Evolutionary conservation across 176 grass and related monocot genomes (phyloP).

Genomic region (Zoysia japonica): DNA sequence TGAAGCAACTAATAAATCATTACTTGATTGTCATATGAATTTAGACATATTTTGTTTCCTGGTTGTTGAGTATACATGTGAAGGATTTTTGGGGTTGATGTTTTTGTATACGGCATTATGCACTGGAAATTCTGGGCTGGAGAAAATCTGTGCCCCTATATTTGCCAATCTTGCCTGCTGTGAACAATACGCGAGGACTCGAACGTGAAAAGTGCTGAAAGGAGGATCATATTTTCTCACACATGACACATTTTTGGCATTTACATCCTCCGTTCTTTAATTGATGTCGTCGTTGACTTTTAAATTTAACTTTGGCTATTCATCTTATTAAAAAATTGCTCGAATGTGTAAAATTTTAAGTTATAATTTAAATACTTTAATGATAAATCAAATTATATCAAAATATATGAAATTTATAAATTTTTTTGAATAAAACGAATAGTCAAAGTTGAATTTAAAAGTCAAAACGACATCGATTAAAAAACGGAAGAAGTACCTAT

Average conservation of each 20-base stretch:
- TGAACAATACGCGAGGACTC: constrained; percentile 1
- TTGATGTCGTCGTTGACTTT: too few relatives aligned
- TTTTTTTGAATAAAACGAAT: too few relatives aligned
- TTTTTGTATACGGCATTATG: neutral
- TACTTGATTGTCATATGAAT: constrained; percentile 30
- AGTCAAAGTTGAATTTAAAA: too few relatives aligned
- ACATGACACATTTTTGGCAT: neutral
- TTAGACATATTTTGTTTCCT: constrained; percentile 9
- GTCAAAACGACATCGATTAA: too few relatives aligned
- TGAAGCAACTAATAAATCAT: constrained; percentile 34
- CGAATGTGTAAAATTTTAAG: too few relatives aligned
- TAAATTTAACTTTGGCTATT: too few relatives aligned
- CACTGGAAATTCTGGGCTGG: neutral
- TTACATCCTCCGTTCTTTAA: too few relatives aligned
- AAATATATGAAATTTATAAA: too few relatives aligned
- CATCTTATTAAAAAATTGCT: too few relatives aligned
- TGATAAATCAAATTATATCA: too few relatives aligned
- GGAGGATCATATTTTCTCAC: neutral
- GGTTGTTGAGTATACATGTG: neutral
- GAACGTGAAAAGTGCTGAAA: neutral
- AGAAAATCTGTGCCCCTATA: neutral
- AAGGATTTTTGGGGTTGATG: neutral
- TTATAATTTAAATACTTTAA: too few relatives aligned
- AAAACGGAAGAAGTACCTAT: neutral
- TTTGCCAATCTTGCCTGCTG: neutral